These are phyloP conservation scores for Komagataella populi DNA, from an alignment of 805 yeast genomes.

Conservation along the genomic window DNA sequence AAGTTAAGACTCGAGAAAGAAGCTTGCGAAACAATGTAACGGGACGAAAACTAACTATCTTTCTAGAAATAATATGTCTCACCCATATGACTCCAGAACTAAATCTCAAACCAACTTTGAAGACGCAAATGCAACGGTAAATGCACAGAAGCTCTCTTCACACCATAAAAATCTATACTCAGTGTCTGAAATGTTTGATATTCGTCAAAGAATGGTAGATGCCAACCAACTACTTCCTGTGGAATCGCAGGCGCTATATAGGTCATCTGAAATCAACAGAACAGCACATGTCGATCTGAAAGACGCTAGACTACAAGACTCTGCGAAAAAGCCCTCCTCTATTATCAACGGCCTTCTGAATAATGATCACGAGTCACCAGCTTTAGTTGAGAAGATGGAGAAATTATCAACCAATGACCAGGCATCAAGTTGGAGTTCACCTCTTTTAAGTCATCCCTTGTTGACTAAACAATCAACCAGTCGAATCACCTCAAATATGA, in stretches of 20 bases:
- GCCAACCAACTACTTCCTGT: constrained; percentile 13
- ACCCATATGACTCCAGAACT: background rate
- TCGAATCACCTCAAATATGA: background rate
- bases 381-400: background rate
- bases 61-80: background rate
- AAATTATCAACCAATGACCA: background rate
- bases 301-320: background rate
- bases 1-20: background rate
- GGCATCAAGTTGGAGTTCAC: background rate
- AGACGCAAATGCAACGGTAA: background rate
- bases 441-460: background rate
- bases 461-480: background rate
- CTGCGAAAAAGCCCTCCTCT: background rate
- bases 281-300: constrained; percentile 7
- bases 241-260: constrained; percentile 16
- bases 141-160: background rate
- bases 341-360: background rate
- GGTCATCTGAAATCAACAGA: constrained; percentile 12
- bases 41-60: background rate
- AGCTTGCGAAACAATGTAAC: background rate
- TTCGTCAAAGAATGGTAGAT: constrained; percentile 29
- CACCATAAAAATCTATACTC: constrained; percentile 19
- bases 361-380: background rate
- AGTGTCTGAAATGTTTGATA: constrained; percentile 36
- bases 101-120: background rate